Evolutionary conservation across 108 stramenopile genomes (phyloP), one percentile per base, ranked within the genome.

Genomic region (Pseudonitzschia delicatissima): DNA sequence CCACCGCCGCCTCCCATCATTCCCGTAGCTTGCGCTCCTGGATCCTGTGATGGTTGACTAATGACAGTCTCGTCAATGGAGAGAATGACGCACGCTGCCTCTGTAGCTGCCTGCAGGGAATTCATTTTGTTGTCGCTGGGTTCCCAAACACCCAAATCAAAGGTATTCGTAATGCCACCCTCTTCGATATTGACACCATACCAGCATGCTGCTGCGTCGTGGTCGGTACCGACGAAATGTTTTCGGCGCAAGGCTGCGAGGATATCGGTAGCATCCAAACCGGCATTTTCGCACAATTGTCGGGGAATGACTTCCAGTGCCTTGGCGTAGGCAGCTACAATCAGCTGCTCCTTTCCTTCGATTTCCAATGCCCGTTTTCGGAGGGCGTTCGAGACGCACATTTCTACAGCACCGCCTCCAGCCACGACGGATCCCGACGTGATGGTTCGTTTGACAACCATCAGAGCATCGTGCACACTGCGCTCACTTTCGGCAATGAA

Each of bases 11-110:
- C 80, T 36, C 64, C 64, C 79, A 87, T 85, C 82, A 79, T 78
- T 26, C 92, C 92, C 25, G 81, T 71, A 4, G 73, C 74, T 15
- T 77, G 75, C 18, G 87, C 90, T 37, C 87, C 84, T 17, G 93
- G 92, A 80, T 93, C 93, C 69, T 96, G 88, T 35, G 93, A 95
- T 45, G 82, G 79, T 0, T 97, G 98, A 73, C 96, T 97, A 72
- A 96, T 90, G 53, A 98, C 95, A 20, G 99, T 99, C 80, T 99
- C 99, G 72, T 99, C 99, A 76, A 99, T 98, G 35, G 86, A 88
- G 12, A 99, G 87, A 71, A 99, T 96, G 20, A 98, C 92, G 71
- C 96, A 95, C 0, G 99, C 98, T 2, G 99, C 99, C 80, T 99
- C 99, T 13, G 93, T 77, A 7, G 99, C 98, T 36, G 97, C 90